Percentiles rank a stretch among this genome's conserved stretches.
These are phyloP conservation scores for Mortierella sp. DNA, from an alignment of 371 early-diverging fungal species.

Conservation along the genomic window DNA sequence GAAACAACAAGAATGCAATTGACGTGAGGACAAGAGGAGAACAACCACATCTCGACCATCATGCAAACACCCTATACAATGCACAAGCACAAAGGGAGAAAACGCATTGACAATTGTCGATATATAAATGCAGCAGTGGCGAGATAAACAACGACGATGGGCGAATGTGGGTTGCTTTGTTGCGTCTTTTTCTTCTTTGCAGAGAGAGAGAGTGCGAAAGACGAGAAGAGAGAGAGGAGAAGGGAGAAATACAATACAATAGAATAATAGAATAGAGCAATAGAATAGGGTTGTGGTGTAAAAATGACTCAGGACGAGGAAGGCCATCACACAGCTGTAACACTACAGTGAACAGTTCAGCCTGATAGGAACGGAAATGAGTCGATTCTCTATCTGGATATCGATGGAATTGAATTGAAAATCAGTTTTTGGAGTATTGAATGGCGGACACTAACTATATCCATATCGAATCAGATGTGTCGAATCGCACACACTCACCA, in stretches of 20 bases:
- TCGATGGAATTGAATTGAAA: slow-evolving; percentile 1
- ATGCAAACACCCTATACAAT: neutral
- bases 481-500: slow-evolving; percentile 3
- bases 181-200: neutral
- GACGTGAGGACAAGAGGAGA: neutral
- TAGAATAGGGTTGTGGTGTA: too few relatives aligned
- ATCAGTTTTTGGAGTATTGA: neutral
- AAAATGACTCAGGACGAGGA: too few relatives aligned
- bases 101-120: neutral
- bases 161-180: neutral
- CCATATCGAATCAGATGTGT: slow-evolving; percentile 16
- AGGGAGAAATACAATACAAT: neutral
- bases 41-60: neutral
- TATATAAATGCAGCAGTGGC: neutral
- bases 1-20: neutral
- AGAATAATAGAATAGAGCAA: too few relatives aligned
- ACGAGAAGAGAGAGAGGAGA: neutral
- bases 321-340: too few relatives aligned
- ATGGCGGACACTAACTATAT: slow-evolving; percentile 11
- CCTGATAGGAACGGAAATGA: neutral
- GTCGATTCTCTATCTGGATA: neutral
- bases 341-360: neutral
- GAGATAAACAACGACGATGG: neutral
- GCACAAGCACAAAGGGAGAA: neutral
- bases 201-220: neutral